Base-by-base conservation (phyloP, 768 basidiomycete genomes). In the Boletus sensibilis region DNA sequence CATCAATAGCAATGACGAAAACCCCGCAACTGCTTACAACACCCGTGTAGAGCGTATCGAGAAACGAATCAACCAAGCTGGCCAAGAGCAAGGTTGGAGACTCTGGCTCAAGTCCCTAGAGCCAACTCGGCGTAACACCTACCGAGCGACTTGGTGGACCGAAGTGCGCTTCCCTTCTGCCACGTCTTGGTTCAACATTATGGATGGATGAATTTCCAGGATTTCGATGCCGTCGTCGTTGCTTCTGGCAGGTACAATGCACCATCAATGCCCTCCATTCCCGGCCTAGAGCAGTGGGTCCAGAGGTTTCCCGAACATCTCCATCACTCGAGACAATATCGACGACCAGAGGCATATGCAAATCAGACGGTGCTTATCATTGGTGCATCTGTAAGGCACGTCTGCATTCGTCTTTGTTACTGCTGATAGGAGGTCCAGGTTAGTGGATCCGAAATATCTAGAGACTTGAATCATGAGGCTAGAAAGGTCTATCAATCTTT, bases 31-130 rank as follows among this genome's bases (percentile, higher is more conserved):
- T 2, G 72, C 74, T 3, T 81, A 77, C 65, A 78, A 78, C 63
- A 82, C 80, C 0, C 76, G 80, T 11, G 79, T 82, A 8, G 79
- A 82, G 52, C 66, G 64, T 13, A 67, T 77, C 31, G 73, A 79
- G 55, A 82, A 81, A 54, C 61, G 69, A 0, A 49, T 64, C n/a
- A 63, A 73, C 53, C 5, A 56, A 31, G 35, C 31, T 3, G 53
- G 39, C 9, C 39, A 57, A 31, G 55, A 57, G 18, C 59, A 48
- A 14, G 60, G 60, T 9, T 61, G 59, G 60, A 38, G 59, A 35
- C 59, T 61, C 20, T 61, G 59, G 59, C 34, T 61, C 34, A 47
- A n/a, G 29, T 48, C 40, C 9, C 40, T 57, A 4, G 35, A 57
- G 13, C 40, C 55, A 33, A 61, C 56, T 2, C 65, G 52, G 4